Base-by-base conservation (phyloP, 2,329 filamentous ascomycete species). In the Apiospora marii region DNA sequence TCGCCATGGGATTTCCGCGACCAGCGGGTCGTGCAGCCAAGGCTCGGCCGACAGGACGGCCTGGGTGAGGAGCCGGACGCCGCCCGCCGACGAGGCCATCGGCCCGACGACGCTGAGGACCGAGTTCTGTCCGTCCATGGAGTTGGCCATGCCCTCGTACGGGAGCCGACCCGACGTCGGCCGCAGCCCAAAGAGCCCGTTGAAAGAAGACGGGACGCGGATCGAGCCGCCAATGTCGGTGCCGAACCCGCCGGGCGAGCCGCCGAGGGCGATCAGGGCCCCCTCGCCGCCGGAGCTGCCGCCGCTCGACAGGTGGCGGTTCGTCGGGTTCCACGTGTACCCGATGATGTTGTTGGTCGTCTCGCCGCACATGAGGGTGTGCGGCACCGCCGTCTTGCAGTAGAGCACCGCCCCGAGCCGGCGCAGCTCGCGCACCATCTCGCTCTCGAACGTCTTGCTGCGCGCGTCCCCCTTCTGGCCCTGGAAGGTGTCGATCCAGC, bases 271-370 rank as follows among this genome's bases (percentile, higher is more conserved):
- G 22, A 81, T 72, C 7, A 85, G 72, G 0, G 79, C 82, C 19
- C 83, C 83, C 70, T 86, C 85, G 12, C 84, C 84, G 5, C 84
- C 85, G 3, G 83, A 84, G 0, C 83, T 84, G 1, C 84, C 84
- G 0, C 84, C 84, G 0, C 81, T 79, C 0, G 81, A 82, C 0
- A 86, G 78, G 2, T 77, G 80, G 10, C 79, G 80, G 74, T 85
- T 84, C 68, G 80, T 74, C 0, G 84, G 84, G 75, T 86, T 86
- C 2, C 81, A 71, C 0, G 83, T 84, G 6, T 77, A 78, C 8
- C 82, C 84, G 2, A 81, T 82, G 68, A 85, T 82, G 71, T 84
- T 83, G 72, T 85, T 85, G 68, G 70, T 37, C 27, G 72, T 74
- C 44, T 76, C 70, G 2, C 53, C 67, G 14, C 68, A 58, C 46